These are phyloP conservation scores for Cladobotryum protrusum DNA, from an alignment of 2,329 filamentous ascomycete genomes.

Conservation along the genomic window DNA sequence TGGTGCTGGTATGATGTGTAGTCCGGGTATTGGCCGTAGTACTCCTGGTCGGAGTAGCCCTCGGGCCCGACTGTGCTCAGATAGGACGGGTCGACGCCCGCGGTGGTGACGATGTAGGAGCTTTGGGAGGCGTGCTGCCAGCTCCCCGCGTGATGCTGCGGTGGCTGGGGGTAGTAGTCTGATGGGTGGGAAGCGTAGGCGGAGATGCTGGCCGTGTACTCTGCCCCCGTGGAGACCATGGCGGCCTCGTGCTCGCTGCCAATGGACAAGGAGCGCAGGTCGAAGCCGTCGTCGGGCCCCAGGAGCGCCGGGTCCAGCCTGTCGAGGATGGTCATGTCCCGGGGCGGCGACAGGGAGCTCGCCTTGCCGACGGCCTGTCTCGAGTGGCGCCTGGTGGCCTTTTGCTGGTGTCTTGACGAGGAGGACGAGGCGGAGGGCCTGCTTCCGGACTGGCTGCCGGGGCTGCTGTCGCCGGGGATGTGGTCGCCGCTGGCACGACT, in stretches of 20 bases:
- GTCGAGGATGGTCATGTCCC: conserved; percentile 10
- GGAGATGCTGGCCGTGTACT: not conserved
- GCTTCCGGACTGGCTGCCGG: conserved; percentile 5
- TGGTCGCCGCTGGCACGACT: conserved; percentile 8
- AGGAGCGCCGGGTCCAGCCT: conserved; percentile 24
- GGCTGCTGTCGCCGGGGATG: conserved; percentile 6
- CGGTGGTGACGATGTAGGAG: not conserved
- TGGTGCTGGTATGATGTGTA: conserved; percentile 9
- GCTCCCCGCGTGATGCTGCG: not conserved
- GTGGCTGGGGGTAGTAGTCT: conserved; percentile 6
- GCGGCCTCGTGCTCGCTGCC: not conserved
- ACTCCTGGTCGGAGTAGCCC: conserved; percentile 1
- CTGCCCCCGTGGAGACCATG: not conserved
- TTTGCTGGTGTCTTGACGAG: conserved; percentile 1
- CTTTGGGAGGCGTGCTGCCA: conserved; percentile 5
- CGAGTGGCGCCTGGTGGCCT: conserved; percentile 4
- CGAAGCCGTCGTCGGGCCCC: conserved; percentile 26
- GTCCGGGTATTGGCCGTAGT: conserved; percentile 18
- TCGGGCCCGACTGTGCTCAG: not conserved
- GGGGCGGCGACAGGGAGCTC: not conserved
- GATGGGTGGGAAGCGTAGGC: not conserved
- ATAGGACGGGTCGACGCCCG: conserved; percentile 1
- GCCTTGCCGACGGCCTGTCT: not conserved
- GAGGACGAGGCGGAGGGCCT: not conserved
- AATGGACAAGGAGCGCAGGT: conserved; percentile 14